A percentile compares a stretch with the other conserved stretches of the same genome.
phyloP scores from a whole-genome alignment of 768 basidiomycete species.

The Suillus americanus region DNA sequence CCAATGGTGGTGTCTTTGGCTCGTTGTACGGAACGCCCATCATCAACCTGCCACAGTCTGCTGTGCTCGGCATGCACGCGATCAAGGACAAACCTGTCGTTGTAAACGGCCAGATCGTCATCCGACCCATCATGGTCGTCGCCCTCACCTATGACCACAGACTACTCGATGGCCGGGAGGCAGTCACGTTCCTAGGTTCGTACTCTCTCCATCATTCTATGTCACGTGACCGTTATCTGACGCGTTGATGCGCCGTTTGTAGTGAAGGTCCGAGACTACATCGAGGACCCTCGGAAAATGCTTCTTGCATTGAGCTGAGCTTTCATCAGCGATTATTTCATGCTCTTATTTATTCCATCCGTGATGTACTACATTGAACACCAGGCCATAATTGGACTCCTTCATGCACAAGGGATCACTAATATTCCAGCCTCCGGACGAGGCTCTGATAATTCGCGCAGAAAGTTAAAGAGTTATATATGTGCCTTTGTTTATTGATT shows the following conservation, averaged over 20 bases:
- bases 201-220: conserved; percentile 12
- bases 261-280: conserved; percentile 92
- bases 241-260: background rate
- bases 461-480: background rate
- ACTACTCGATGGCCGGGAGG: conserved; percentile 93
- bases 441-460: background rate
- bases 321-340: background rate
- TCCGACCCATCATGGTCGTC: conserved; percentile 95
- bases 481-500: background rate
- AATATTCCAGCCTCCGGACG: background rate
- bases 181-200: conserved; percentile 95
- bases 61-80: conserved; percentile 94
- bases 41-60: conserved; percentile 94
- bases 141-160: conserved; percentile 96
- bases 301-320: conserved; percentile 43
- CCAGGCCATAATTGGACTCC: conserved; percentile 1
- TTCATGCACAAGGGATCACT: background rate
- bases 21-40: conserved; percentile 97
- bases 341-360: background rate
- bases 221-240: conserved; percentile 9
- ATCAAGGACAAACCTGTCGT: conserved; percentile 92
- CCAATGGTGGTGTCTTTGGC: conserved; percentile 98
- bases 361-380: background rate
- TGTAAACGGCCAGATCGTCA: conserved; percentile 92
- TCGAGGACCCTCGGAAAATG: conserved; percentile 94